These are phyloP conservation scores for Coelastrella sp. DNA, from an alignment of 139 green algal species.

Conservation along the genomic window DNA sequence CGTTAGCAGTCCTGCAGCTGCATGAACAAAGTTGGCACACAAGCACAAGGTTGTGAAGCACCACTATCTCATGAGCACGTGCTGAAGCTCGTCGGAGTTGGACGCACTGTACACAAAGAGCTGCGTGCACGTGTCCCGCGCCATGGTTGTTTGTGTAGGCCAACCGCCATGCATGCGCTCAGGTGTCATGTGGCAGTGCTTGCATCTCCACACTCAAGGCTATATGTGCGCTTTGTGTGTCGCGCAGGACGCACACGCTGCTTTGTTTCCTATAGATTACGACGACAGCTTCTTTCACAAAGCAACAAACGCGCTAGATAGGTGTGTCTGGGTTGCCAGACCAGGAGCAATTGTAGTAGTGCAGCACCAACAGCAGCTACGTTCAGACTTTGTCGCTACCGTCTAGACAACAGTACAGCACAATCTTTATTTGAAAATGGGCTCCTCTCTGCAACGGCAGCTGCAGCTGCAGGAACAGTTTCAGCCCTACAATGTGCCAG, in stretches of 20 bases:
- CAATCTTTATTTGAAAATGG: no score
- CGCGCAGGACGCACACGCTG: conserved; percentile 47
- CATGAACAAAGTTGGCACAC: background rate
- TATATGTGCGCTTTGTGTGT: background rate
- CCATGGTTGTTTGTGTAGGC: no score
- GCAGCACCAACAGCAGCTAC: no score
- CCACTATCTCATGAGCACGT: no score
- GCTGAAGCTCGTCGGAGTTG: no score
- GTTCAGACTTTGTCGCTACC: no score
- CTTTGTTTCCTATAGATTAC: conserved; percentile 68
- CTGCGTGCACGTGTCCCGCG: no score
- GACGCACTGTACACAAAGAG: no score
- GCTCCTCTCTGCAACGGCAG: background rate
- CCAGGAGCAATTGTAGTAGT: background rate
- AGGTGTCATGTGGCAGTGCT: conserved; percentile 43
- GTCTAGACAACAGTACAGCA: no score
- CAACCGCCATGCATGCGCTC: background rate
- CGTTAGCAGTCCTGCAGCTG: background rate
- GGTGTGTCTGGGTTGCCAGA: conserved; percentile 23
- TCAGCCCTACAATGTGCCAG: no score
- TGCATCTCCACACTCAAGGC: conserved; percentile 30
- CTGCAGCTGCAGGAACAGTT: no score
- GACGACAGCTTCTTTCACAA: conserved; percentile 63
- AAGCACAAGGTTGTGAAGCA: no score
- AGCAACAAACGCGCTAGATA: conserved; percentile 48